phyloP scores from a whole-genome alignment of 1,284 basidiomycete species.

The Trametes pubescens region DNA sequence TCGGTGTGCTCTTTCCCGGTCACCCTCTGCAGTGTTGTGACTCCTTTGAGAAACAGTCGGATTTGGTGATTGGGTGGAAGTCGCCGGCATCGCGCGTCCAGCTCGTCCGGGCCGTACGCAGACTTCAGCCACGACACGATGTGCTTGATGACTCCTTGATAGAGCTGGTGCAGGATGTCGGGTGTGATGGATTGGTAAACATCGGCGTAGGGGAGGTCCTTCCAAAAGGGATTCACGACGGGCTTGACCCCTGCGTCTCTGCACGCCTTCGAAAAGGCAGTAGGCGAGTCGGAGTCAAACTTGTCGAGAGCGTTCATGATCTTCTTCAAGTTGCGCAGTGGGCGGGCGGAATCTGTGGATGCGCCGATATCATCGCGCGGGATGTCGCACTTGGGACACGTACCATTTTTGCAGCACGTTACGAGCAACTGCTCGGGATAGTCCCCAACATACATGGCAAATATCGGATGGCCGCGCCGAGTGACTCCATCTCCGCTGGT shows the following conservation, averaged over 20 bases:
- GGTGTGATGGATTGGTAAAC: conserved; percentile 37
- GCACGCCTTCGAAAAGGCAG: conserved; percentile 2
- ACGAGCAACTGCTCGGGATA: conserved; percentile 38
- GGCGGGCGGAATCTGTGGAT: neutral
- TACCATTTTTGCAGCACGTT: conserved; percentile 23
- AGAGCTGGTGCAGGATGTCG: conserved; percentile 37
- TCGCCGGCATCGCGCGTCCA: conserved; percentile 44
- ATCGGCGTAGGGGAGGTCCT: conserved; percentile 31
- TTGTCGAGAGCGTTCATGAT: neutral
- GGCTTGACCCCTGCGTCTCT: conserved; percentile 28
- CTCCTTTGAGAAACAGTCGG: conserved; percentile 49
- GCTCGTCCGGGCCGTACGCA: conserved; percentile 40
- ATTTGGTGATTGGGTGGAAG: conserved; percentile 48
- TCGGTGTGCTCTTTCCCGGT: conserved; percentile 36
- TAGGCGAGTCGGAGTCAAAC: neutral
- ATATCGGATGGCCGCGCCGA: conserved; percentile 38
- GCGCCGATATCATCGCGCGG: conserved; percentile 44
- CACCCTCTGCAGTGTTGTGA: conserved; percentile 35
- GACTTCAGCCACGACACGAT: conserved; percentile 33
- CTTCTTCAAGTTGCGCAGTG: neutral
- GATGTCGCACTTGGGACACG: neutral
- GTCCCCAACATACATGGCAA: conserved; percentile 37
- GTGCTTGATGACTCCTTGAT: conserved; percentile 44
- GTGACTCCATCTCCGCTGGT: conserved; percentile 36
- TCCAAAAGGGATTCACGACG: conserved; percentile 12